Evolutionary conservation across 2,329 filamentous ascomycete genomes (phyloP), one percentile per base, ranked within the genome.

Genomic region (Aspergillus pseudotamarii): DNA sequence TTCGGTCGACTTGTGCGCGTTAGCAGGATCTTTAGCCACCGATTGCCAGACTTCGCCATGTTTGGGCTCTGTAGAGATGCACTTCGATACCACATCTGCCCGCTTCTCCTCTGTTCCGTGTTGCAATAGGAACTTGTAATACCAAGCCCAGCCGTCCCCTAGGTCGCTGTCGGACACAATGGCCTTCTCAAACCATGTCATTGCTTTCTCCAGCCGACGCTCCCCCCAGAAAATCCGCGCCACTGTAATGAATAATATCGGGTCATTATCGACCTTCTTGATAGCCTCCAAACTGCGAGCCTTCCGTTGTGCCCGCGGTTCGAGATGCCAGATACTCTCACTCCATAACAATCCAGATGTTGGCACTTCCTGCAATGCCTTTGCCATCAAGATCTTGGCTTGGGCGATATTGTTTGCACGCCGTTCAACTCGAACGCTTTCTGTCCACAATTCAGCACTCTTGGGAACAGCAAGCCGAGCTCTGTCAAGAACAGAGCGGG

Each of bases 111-210:
- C 90, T 6, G 93, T 97, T 11, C 95, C 96, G 80, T 99, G 94
- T 83, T 97, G 92, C 69, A 89, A 76, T 68, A 98, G 75, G 77
- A 98, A 99, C 78, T 94, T 94, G 78, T 93, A 95, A 78, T 97
- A 99, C 94, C 94, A 99, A 23, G 93, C 94, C 96, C 96, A 99
- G 12, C 89, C 91, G 81, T 99, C 96, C 57, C 95, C 95, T 57
- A 88, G 82, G 76, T 98, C 94, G 41, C 90, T 88, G 73, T 99
- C 93, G 14, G 95, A 83, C 59, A 97, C 84, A 61, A 97, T 89
- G 0, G 95, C 95, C 80, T 96, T 97, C 80, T 97, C 93, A 77
- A 99, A 99, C 95, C 95, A 99, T 68, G 88, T 94, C 78, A 94
- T 91, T 3, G 95, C 94, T 78, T 97, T 97, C 70, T 98, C 95